Conservation (phyloP, 164 flowering plant genomes). For the Malania oleifera region DNA sequence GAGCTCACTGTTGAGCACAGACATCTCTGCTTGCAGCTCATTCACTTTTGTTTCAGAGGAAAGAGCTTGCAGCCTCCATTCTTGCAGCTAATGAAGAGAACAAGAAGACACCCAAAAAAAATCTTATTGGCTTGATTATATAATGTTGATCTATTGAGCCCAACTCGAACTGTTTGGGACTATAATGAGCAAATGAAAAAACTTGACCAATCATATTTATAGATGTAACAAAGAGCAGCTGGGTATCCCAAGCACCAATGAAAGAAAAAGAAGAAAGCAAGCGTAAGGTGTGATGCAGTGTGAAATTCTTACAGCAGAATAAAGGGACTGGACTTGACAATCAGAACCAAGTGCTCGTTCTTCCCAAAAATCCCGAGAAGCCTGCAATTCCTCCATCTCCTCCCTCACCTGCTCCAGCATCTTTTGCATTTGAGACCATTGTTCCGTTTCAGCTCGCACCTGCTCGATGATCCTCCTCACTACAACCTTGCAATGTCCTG, state of each 20-base stretch:
- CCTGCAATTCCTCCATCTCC: slow-evolving; percentile 80
- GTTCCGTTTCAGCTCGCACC: slow-evolving; percentile 78
- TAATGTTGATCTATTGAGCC: background rate
- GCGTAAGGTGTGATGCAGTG: background rate
- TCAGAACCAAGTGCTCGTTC: slow-evolving; percentile 56
- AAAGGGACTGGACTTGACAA: slow-evolving; percentile 36
- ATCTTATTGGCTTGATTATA: too few species aligned
- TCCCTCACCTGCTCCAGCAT: slow-evolving; percentile 70
- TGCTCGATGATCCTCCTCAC: slow-evolving; percentile 69
- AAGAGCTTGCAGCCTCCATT: slow-evolving; percentile 64
- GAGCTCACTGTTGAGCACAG: slow-evolving; percentile 31
- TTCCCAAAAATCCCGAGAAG: slow-evolving; percentile 78
- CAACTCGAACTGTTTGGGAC: too few species aligned
- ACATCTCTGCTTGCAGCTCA: slow-evolving; percentile 39
- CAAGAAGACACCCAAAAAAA: background rate
- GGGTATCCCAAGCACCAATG: background rate
- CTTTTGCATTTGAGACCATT: slow-evolving; percentile 91
- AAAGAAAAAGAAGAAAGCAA: background rate
- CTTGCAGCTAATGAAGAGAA: slow-evolving; percentile 41
- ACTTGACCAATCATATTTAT: background rate
- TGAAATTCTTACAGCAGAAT: slow-evolving; percentile 35
- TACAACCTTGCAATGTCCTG: slow-evolving; percentile 65
- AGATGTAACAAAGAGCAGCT: background rate
- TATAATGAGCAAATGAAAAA: background rate
- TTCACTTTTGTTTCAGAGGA: slow-evolving; percentile 37